Conservation (phyloP, 2,329 filamentous ascomycete genomes). For the Ophioceras dolichostomum region DNA sequence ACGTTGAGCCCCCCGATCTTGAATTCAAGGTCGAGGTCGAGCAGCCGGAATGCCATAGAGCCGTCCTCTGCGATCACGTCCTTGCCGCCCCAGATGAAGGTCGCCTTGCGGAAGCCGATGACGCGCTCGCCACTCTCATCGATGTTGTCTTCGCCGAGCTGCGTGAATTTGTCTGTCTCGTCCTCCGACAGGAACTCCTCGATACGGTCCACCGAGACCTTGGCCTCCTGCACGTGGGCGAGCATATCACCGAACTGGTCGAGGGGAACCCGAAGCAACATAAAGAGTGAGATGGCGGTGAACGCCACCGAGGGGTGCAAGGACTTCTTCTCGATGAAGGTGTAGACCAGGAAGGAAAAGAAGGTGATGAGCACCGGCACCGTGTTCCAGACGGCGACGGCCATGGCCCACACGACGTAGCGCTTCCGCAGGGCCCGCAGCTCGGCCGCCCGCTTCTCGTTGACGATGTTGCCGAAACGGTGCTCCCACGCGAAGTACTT, state of each 20-base stretch:
- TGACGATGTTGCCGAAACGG: conserved; percentile 73
- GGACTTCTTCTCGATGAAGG: conserved; percentile 76
- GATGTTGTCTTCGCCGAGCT: conserved; percentile 59
- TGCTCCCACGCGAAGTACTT: conserved; percentile 99
- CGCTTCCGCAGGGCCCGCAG: conserved; percentile 66
- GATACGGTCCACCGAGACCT: conserved; percentile 92
- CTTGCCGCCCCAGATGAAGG: conserved; percentile 77
- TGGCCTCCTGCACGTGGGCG: conserved; percentile 92
- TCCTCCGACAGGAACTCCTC: conserved; percentile 89
- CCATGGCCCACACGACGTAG: conserved; percentile 83
- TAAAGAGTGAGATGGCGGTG: conserved; percentile 91
- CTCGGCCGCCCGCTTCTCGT: conserved; percentile 75
- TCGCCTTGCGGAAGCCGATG: conserved; percentile 77
- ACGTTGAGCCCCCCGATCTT: conserved; percentile 79
- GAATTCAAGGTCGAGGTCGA: conserved; percentile 76
- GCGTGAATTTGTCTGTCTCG: conserved; percentile 90
- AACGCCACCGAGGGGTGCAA: conserved; percentile 89
- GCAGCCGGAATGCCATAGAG: conserved; percentile 66
- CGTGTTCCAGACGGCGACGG: conserved; percentile 93
- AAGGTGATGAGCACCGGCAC: conserved; percentile 93
- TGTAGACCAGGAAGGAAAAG: conserved; percentile 90
- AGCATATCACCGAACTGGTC: conserved; percentile 98
- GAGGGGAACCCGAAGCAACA: conserved; percentile 80
- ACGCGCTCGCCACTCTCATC: conserved; percentile 57
- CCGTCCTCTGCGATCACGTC: conserved; percentile 48